Evolutionary conservation across 208 protist species (phyloP).

Genomic region (Trypanosoma boissoni): DNA sequence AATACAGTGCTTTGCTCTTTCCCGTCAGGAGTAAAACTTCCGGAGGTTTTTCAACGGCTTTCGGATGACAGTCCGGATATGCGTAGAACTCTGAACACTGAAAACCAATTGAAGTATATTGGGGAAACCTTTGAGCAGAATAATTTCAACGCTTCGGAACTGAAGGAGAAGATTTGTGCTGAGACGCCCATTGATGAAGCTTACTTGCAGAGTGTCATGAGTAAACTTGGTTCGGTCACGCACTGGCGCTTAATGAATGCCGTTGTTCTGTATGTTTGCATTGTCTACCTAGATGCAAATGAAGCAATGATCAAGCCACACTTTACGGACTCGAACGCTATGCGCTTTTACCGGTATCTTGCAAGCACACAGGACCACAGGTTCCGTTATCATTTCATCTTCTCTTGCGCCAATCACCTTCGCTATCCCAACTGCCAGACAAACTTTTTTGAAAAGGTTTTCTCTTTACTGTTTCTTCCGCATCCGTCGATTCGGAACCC

Average conservation of each 20-base stretch:
- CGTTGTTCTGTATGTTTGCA: conserved; percentile 96
- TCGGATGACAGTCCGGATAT: conserved; percentile 87
- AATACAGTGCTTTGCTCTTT: conserved; percentile 98
- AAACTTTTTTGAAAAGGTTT: conserved; percentile 98
- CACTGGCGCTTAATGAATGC: conserved; percentile 92
- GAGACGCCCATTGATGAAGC: conserved; percentile 40
- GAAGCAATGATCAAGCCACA: conserved; percentile 25
- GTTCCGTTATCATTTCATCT: conserved; percentile 96
- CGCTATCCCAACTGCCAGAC: conserved; percentile 99
- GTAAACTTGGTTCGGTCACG: conserved; percentile 73
- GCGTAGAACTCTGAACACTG: conserved; percentile 83
- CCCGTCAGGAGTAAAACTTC: conserved; percentile 95
- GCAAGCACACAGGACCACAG: conserved; percentile 90
- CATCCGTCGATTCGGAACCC: conserved; percentile 35
- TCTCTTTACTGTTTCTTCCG: conserved; percentile 96
- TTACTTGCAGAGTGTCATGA: conserved; percentile 27
- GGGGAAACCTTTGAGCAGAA: conserved; percentile 47
- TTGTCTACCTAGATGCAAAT: conserved; percentile 50
- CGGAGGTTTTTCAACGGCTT: conserved; percentile 89
- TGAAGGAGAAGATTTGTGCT: conserved; percentile 53
- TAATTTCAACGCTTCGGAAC: conserved; percentile 25
- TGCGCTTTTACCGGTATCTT: conserved; percentile 96
- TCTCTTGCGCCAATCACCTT: conserved; percentile 98
- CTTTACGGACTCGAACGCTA: conserved; percentile 73
- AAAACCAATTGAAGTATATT: conserved; percentile 86